phyloP scores from a whole-genome alignment of 2,329 filamentous ascomycete genomes.

The Penicillium fuscoglaucum region DNA sequence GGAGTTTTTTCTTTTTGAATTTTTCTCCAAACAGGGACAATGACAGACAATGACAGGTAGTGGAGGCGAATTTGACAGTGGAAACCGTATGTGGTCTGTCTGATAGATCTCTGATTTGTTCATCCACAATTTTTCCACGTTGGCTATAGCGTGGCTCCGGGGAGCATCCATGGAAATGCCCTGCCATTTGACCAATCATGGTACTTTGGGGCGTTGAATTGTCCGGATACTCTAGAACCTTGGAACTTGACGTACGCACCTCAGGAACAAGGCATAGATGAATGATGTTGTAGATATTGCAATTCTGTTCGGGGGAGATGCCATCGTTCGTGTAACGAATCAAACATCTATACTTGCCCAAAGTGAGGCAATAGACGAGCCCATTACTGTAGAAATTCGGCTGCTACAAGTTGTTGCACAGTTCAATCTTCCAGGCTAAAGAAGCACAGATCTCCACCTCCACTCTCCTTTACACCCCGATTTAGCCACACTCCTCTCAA shows the following conservation, averaged over 20 bases:
- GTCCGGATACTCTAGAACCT: neutral
- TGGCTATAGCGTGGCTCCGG: slow-evolving; percentile 13
- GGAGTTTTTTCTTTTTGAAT: slow-evolving; percentile 1
- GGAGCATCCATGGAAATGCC: slow-evolving; percentile 14
- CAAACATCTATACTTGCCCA: neutral
- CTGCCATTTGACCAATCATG: slow-evolving; percentile 12
- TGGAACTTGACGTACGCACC: neutral
- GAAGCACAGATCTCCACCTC: slow-evolving; percentile 16
- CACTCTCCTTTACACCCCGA: slow-evolving; percentile 7
- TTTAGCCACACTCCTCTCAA: slow-evolving; percentile 9
- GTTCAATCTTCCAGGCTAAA: slow-evolving; percentile 4
- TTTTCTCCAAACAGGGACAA: neutral
- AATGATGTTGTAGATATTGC: too few species aligned
- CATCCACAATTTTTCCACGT: slow-evolving; percentile 2
- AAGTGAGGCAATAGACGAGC: too few species aligned
- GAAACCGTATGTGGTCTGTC: neutral
- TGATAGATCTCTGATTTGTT: slow-evolving; percentile 14
- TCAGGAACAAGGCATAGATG: neutral
- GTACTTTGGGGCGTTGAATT: neutral
- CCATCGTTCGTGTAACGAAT: neutral
- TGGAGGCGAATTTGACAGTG: slow-evolving; percentile 18
- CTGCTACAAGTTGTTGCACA: neutral
- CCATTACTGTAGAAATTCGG: neutral
- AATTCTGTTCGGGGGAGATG: neutral
- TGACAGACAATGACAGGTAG: slow-evolving; percentile 16